Evolutionary conservation across 768 basidiomycete genomes (phyloP).

Genomic region (Boletus patriciae): DNA sequence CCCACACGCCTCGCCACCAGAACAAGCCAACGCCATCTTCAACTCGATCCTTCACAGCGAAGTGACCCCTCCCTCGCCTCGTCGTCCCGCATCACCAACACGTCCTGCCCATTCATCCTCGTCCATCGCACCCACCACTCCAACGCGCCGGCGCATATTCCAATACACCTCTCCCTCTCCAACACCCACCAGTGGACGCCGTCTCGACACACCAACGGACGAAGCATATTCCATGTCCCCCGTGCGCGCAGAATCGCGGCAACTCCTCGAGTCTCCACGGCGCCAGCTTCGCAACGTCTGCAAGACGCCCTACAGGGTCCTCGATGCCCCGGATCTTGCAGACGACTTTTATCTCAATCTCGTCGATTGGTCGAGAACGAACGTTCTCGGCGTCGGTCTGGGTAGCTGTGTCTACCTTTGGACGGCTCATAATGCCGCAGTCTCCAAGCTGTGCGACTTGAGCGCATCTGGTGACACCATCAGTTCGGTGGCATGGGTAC

Average conservation of each 20-base stretch:
- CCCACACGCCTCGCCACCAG: conserved; percentile 39
- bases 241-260: conserved; percentile 78
- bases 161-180: conserved; percentile 62
- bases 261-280: conserved; percentile 80
- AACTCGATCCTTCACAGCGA: conserved; percentile 73
- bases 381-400: conserved; percentile 91
- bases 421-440: conserved; percentile 91
- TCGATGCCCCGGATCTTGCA: conserved; percentile 95
- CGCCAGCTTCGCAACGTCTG: conserved; percentile 79
- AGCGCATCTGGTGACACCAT: conserved; percentile 62
- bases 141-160: conserved; percentile 61
- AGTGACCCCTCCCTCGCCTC: conserved; percentile 70
- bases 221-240: conserved; percentile 91
- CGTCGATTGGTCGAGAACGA: conserved; percentile 95
- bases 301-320: conserved; percentile 94
- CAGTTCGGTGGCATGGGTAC: conserved; percentile 92
- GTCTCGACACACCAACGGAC: conserved; percentile 82
- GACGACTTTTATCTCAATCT: conserved; percentile 99
- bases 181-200: conserved; percentile 45
- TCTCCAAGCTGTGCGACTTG: conserved; percentile 89
- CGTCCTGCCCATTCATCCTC: conserved; percentile 41
- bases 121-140: conserved; percentile 44
- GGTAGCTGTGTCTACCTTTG: conserved; percentile 94
- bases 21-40: conserved; percentile 85
- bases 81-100: conserved; percentile 60